Conservation (phyloP, 352 stramenopile species). For the Phytophthora idaei region DNA sequence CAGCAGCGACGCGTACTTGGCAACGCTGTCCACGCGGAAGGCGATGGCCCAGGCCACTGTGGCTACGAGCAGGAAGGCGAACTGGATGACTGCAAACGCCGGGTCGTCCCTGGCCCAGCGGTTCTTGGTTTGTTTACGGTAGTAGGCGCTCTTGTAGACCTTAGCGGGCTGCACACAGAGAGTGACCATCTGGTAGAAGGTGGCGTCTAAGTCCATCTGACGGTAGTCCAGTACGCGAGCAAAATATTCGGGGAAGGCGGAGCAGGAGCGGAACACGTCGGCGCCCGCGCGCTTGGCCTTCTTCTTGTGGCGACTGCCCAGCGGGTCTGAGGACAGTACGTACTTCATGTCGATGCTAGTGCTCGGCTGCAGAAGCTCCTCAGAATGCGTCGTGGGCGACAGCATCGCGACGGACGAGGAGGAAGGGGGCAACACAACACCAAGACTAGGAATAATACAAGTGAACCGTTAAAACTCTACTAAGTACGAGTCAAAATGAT, state of each 20-base stretch:
- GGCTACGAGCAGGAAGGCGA: constrained; percentile 89
- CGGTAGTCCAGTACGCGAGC: constrained; percentile 78
- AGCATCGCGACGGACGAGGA: constrained; percentile 16
- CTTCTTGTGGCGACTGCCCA: constrained; percentile 13
- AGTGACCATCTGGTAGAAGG: constrained; percentile 91
- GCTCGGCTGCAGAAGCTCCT: constrained; percentile 29
- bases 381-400: constrained; percentile 26
- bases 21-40: constrained; percentile 61
- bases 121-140: constrained; percentile 97
- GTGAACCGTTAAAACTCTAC: background rate
- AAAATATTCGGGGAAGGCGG: constrained; percentile 84
- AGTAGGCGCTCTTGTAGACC: constrained; percentile 90
- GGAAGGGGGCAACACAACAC: constrained; percentile 8
- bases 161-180: constrained; percentile 85
- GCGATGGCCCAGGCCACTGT: constrained; percentile 83
- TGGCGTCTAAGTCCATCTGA: constrained; percentile 90
- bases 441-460: constrained; percentile 11
- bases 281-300: constrained; percentile 16
- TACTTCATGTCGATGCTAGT: constrained; percentile 44
- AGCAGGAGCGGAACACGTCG: constrained; percentile 78
- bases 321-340: constrained; percentile 7
- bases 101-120: constrained; percentile 98
- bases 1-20: constrained; percentile 64
- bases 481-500: constrained; percentile 13
- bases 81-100: constrained; percentile 96